These are phyloP conservation scores for Daldinia sp. DNA, from an alignment of 2,329 filamentous ascomycete species.

Conservation along the genomic window DNA sequence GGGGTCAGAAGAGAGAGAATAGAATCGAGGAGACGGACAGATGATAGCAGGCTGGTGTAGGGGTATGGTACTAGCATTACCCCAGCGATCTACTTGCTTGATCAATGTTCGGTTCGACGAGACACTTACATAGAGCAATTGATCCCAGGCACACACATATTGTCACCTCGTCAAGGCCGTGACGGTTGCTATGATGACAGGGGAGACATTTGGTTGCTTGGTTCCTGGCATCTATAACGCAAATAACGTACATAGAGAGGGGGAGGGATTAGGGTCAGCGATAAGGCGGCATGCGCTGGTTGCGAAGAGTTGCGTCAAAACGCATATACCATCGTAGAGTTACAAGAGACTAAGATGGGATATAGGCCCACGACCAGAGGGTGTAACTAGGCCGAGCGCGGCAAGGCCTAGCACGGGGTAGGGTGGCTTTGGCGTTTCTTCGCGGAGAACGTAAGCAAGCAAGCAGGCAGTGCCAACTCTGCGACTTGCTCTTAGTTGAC, in stretches of 20 bases:
- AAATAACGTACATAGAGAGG: conserved; percentile 27
- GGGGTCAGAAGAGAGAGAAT: conserved; percentile 33
- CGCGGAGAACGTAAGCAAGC: conserved; percentile 32
- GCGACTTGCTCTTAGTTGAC: conserved; percentile 35
- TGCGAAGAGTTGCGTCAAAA: conserved; percentile 37
- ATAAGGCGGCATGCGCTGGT: conserved; percentile 32
- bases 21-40: conserved; percentile 34
- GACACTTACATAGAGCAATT: conserved; percentile 38
- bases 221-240: conserved; percentile 42
- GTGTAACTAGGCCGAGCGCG: conserved; percentile 38
- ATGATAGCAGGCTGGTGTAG: conserved; percentile 29
- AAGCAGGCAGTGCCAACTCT: conserved; percentile 37
- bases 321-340: conserved; percentile 19
- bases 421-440: conserved; percentile 42
- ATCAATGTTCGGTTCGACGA: conserved; percentile 40
- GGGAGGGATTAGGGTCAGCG: conserved; percentile 26
- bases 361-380: conserved; percentile 23
- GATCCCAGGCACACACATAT: conserved; percentile 31
- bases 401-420: conserved; percentile 36
- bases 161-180: conserved; percentile 22
- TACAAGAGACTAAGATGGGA: conserved; percentile 22
- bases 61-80: conserved; percentile 35
- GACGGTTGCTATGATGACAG: conserved; percentile 34
- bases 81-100: conserved; percentile 42
- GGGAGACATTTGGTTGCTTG: conserved; percentile 32